Evolutionary conservation across 495 filamentous ascomycete species (phyloP), one percentile per base, ranked within the genome.

Genomic region (Hypoxylon trugodes): DNA sequence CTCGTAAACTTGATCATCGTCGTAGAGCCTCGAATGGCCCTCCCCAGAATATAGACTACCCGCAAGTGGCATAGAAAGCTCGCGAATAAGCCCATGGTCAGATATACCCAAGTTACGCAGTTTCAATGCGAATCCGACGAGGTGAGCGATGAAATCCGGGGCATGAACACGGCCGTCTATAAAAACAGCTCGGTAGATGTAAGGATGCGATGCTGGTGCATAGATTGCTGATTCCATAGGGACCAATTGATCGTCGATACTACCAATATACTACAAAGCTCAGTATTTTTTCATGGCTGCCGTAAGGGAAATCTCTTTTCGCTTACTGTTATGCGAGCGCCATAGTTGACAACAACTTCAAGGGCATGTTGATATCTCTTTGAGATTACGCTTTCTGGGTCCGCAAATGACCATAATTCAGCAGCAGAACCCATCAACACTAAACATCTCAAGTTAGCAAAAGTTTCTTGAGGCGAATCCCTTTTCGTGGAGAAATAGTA

Each of bases 211-310:
- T 4, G 90, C 85, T 3, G 88, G 87, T 1, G 91, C 85, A 66
- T 96, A 96, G 1, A 92, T 87, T 0, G 93, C 91, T 12, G 93
- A 97, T 86, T 93, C 51, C 28, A 68, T 35, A 10, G 92, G 94
- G 24, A 98, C 93, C 9, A 98, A 80, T 74, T 98, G 95, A 75
- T 98, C 95, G 71, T 98, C 95, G 49, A 98, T 95, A 71, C 92
- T 96, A 28, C 94, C 94, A 62, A 95, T 79, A 24, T 71, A 72
- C 70, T 72, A 50, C 25, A 3, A 36, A 12, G 10, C 12, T 61
- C 21, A 61, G 50, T 50, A 42, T 43, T 55, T 13, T 1, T 26
- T 4, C 33, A 16, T 0, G 24, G 8, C 21, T 32, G 0, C 10
- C 9, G 18, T 18, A 32, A 10, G 12, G 4, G 9, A 12, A 33